Evolutionary conservation across 2,329 filamentous ascomycete species (phyloP).

Genomic region (Colletotrichum gigasporum): DNA sequence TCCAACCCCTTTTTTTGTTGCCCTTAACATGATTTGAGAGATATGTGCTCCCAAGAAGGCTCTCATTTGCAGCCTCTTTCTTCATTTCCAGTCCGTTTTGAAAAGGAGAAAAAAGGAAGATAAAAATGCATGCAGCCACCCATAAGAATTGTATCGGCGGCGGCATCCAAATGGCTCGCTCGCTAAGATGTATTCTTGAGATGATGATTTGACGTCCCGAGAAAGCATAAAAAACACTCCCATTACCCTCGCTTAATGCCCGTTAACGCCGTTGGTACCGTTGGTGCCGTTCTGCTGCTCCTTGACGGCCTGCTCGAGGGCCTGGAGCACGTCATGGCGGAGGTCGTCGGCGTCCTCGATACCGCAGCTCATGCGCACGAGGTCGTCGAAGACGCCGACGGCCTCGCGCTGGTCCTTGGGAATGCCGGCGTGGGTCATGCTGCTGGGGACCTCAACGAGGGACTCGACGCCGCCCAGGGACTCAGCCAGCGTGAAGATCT

Average conservation of each 20-base stretch:
- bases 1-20: background rate
- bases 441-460: conserved; percentile 89
- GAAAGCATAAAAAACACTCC: background rate
- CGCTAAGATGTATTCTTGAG: background rate
- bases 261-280: conserved; percentile 38
- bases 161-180: conserved; percentile 3
- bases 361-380: conserved; percentile 92
- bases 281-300: conserved; percentile 35
- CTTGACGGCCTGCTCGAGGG: conserved; percentile 78
- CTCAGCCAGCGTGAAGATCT: conserved; percentile 93
- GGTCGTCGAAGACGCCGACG: conserved; percentile 93
- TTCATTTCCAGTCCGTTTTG: background rate
- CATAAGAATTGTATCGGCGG: background rate
- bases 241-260: conserved; percentile 30
- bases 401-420: conserved; percentile 89
- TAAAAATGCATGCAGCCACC: conserved; percentile 16
- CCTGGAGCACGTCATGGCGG: conserved; percentile 81
- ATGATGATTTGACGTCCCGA: background rate
- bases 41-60: background rate
- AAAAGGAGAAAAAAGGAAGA: background rate
- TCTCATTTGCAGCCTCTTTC: too few species aligned
- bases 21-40: background rate
- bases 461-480: conserved; percentile 91
- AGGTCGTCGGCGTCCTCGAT: conserved; percentile 92
- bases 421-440: conserved; percentile 98